Conservation (phyloP, 306 rosid genomes). For the Vachellia collinsii region DNA sequence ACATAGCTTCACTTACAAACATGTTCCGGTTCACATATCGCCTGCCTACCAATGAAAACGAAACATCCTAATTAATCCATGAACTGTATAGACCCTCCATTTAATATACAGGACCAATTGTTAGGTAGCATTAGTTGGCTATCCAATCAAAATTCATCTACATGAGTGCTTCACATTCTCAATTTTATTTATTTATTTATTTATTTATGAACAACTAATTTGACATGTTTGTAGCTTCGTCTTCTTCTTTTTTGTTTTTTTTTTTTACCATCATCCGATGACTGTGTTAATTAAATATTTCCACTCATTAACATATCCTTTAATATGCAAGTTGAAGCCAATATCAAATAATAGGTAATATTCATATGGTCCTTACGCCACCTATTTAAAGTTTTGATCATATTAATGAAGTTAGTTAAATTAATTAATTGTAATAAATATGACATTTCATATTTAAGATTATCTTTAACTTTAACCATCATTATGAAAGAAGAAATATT, state of each 20-base stretch:
- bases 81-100: neutral
- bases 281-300: neutral
- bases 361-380: no score
- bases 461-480: no score
- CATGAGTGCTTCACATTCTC: neutral
- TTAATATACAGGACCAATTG: neutral
- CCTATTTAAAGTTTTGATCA: no score
- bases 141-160: neutral
- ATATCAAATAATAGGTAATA: no score
- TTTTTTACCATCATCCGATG: neutral
- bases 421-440: no score
- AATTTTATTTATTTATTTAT: neutral
- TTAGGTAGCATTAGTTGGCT: neutral
- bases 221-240: neutral
- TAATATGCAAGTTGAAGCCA: no score
- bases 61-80: neutral
- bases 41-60: constrained; percentile 44
- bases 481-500: no score
- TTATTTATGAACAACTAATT: neutral
- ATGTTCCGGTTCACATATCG: neutral
- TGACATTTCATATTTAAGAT: no score
- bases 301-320: no score
- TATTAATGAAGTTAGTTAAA: no score
- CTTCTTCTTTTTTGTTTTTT: no score
- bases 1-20: constrained; percentile 25